Base-by-base conservation (phyloP, 768 basidiomycete species). In the Tremella yokohamensis region DNA sequence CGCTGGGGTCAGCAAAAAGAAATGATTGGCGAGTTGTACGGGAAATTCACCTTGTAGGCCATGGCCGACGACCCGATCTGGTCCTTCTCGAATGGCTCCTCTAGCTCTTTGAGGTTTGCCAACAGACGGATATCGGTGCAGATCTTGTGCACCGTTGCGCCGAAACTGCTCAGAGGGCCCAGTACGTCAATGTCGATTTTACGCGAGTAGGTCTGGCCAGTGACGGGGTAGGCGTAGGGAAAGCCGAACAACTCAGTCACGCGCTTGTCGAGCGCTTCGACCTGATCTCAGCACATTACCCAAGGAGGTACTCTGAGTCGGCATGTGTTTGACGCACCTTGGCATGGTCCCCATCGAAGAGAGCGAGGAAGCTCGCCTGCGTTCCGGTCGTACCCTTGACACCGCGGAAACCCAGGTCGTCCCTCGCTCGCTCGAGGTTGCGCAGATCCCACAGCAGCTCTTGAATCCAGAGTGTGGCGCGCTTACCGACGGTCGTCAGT, bases 361-460 rank as follows among this genome's bases (percentile, higher is more conserved):
- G 80, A 0, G 91, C 81, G 55, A 98, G 80, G 81, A 98, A 99
- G 65, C 89, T 91, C 2, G 90, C 96, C 76, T 98, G 96, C 0
- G 96, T 98, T 8, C 96, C 96, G 0, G 96, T 99, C 0, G 96
- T 98, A n/a, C 96, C 96, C 78, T 99, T 99, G 52, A 94, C 96
- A 47, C 96, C 96, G 54, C 96, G 84, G 81, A 99, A 98, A 3
- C 96, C 94, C 50, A 99, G 78, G 75, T 98, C 94, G 62, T 89
- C 86, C 20, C 90, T 81, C 0, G 89, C 91, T 26, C 94, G 84
- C 73, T 86, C 85, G 71, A 99, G 81, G 76, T 97, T 97, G 18
- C 94, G 82, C 58, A 99, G 80, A 77, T 99, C 96, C 94, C 93
- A 97, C 1, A 98, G 81, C 1, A 99, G 82, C 70, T 99, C 96